These are phyloP conservation scores for Phaeophleospora eucalypticola DNA, from an alignment of 2,329 filamentous ascomycete genomes.

Conservation along the genomic window DNA sequence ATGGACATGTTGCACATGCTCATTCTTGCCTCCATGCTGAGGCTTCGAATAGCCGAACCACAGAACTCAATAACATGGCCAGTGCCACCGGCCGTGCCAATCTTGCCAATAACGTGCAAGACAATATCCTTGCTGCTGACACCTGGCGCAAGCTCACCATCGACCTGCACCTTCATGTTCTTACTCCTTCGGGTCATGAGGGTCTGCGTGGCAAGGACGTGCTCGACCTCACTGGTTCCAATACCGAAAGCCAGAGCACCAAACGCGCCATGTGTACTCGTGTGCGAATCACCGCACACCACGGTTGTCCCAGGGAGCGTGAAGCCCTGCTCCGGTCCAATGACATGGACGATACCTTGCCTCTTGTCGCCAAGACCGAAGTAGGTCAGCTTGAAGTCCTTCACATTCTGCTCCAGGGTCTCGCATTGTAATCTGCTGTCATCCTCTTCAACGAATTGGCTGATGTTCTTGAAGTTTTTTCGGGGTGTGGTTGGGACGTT, in stretches of 20 bases:
- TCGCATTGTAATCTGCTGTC: slow-evolving; percentile 92
- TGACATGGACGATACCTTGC: slow-evolving; percentile 97
- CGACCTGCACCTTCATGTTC: slow-evolving; percentile 97
- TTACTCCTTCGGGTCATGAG: slow-evolving; percentile 92
- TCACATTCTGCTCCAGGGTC: slow-evolving; percentile 95
- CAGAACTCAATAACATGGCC: slow-evolving; percentile 96
- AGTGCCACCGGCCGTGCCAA: slow-evolving; percentile 92
- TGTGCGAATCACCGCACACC: slow-evolving; percentile 96
- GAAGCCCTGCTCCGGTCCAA: slow-evolving; percentile 97
- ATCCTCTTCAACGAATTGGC: slow-evolving; percentile 88
- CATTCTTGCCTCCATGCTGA: slow-evolving; percentile 98
- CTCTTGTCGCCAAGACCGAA: slow-evolving; percentile 95
- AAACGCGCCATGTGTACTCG: slow-evolving; percentile 95
- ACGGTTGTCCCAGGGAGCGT: slow-evolving; percentile 95
- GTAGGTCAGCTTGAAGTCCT: slow-evolving; percentile 93
- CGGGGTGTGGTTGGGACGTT: slow-evolving; percentile 90
- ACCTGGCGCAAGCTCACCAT: slow-evolving; percentile 82
- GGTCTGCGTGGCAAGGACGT: slow-evolving; percentile 94
- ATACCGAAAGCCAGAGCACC: slow-evolving; percentile 94
- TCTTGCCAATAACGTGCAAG: slow-evolving; percentile 85
- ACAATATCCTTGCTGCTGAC: slow-evolving; percentile 96
- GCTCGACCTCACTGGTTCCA: slow-evolving; percentile 96
- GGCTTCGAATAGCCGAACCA: slow-evolving; percentile 79
- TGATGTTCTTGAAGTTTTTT: slow-evolving; percentile 90
- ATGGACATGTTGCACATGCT: slow-evolving; percentile 99